Percentiles rank a stretch among this genome's conserved stretches.
phyloP scores from a whole-genome alignment of 345 rosid genomes.

The Ricinus communis region DNA sequence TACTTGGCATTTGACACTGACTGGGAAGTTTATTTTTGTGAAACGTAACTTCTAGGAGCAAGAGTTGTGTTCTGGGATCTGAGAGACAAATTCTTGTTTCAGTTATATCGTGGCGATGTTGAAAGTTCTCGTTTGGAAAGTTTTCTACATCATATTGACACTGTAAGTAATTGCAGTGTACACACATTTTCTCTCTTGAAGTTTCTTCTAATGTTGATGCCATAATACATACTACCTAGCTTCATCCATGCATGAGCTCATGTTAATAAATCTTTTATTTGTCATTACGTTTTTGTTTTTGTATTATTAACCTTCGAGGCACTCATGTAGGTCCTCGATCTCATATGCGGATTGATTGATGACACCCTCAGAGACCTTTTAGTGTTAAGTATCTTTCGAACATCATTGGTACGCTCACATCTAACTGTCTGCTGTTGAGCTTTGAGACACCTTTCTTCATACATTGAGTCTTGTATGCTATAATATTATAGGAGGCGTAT shows the following conservation, averaged over 20 bases:
- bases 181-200: slow-evolving; percentile 22
- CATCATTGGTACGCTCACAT: slow-evolving; percentile 52
- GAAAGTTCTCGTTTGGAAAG: slow-evolving; percentile 77
- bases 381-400: slow-evolving; percentile 74
- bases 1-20: slow-evolving; percentile 8
- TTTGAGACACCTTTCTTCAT: not conserved
- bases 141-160: slow-evolving; percentile 69
- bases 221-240: not conserved
- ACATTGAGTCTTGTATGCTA: slow-evolving; percentile 17
- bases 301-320: slow-evolving; percentile 18
- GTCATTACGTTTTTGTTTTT: slow-evolving; percentile 3
- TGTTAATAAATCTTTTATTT: not conserved
- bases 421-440: not conserved
- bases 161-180: slow-evolving; percentile 45
- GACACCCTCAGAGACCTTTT: slow-evolving; percentile 74
- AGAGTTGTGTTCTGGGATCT: slow-evolving; percentile 90
- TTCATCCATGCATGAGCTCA: not conserved
- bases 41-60: slow-evolving; percentile 53
- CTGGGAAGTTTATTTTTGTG: slow-evolving; percentile 11
- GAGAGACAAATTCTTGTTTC: slow-evolving; percentile 65
- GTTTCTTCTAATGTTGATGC: not conserved
- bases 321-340: slow-evolving; percentile 67
- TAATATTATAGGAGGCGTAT: slow-evolving; percentile 61
- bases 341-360: slow-evolving; percentile 71
- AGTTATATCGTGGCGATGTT: slow-evolving; percentile 67